A percentile compares a stretch with the other conserved stretches of the same genome.
Conservation (phyloP, 192 early-diverging fungal species). For the Podila clonocystis region DNA sequence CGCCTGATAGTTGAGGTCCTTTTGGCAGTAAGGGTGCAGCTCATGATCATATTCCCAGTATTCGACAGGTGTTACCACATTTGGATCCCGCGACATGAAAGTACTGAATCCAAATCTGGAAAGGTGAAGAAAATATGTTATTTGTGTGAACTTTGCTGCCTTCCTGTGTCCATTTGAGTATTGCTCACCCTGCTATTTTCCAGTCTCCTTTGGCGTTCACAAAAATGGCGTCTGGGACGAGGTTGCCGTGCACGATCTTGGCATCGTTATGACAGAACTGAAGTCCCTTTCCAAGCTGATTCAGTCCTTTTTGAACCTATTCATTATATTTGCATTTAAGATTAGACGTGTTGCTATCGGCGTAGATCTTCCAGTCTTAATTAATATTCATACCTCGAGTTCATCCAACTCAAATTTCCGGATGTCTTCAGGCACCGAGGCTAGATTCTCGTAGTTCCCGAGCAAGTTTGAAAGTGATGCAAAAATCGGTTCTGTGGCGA, state of each 20-base stretch:
- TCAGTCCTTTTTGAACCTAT: slow-evolving; percentile 80
- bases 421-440: slow-evolving; percentile 48
- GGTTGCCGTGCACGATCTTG: slow-evolving; percentile 75
- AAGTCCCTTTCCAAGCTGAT: slow-evolving; percentile 78
- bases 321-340: neutral
- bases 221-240: slow-evolving; percentile 78
- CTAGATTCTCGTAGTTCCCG: slow-evolving; percentile 61
- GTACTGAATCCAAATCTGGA: slow-evolving; percentile 73
- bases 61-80: slow-evolving; percentile 28
- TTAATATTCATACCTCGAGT: slow-evolving; percentile 62
- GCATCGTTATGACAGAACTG: slow-evolving; percentile 81
- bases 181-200: slow-evolving; percentile 76
- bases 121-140: neutral
- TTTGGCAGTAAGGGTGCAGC: slow-evolving; percentile 66
- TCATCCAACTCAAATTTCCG: slow-evolving; percentile 79
- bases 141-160: neutral
- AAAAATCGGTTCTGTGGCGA: slow-evolving; percentile 81
- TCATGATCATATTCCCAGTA: slow-evolving; percentile 68
- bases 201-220: slow-evolving; percentile 85
- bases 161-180: neutral
- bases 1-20: slow-evolving; percentile 61
- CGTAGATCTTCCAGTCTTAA: neutral
- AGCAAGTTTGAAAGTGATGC: slow-evolving; percentile 72
- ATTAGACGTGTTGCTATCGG: neutral
- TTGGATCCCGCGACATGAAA: slow-evolving; percentile 56